Evolutionary conservation across 2,329 filamentous ascomycete species (phyloP).

Genomic region (Aureobasidium pullulans): DNA sequence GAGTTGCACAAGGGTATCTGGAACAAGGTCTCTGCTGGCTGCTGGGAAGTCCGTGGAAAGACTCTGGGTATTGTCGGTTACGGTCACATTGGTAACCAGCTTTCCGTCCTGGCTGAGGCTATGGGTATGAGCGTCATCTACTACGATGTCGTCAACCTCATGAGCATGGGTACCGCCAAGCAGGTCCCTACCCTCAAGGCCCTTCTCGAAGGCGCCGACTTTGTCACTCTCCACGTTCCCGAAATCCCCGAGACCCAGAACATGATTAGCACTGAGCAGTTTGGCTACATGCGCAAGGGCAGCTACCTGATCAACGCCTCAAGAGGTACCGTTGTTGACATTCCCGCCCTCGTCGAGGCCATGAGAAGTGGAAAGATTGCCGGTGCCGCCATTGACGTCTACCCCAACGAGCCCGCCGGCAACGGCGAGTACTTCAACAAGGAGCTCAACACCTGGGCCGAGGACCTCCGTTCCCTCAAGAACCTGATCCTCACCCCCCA

Average conservation of each 20-base stretch:
- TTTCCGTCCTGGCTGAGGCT: conserved; percentile 89
- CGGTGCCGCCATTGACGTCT: conserved; percentile 93
- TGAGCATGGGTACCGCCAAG: conserved; percentile 81
- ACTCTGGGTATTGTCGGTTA: conserved; percentile 95
- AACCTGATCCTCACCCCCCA: conserved; percentile 95
- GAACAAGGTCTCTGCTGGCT: conserved; percentile 96
- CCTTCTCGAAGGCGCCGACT: conserved; percentile 75
- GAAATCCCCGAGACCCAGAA: conserved; percentile 88
- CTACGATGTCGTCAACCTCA: conserved; percentile 89
- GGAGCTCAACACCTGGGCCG: conserved; percentile 72
- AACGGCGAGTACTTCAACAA: conserved; percentile 95
- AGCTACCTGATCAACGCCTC: conserved; percentile 95
- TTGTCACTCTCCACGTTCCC: conserved; percentile 90
- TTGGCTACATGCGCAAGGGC: conserved; percentile 85
- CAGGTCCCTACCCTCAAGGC: conserved; percentile 73
- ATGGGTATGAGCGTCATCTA: conserved; percentile 99
- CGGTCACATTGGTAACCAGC: conserved; percentile 91
- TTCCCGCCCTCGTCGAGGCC: conserved; percentile 80
- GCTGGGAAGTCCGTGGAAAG: conserved; percentile 98
- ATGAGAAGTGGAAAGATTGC: conserved; percentile 81
- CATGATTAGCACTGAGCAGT: conserved; percentile 74
- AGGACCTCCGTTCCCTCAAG: conserved; percentile 75
- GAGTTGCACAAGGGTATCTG: conserved; percentile 92
- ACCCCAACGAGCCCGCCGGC: conserved; percentile 83
- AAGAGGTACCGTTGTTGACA: conserved; percentile 88